Evolutionary conservation across 2,329 filamentous ascomycete species (phyloP).

Genomic region (Bipolaris zeicola): DNA sequence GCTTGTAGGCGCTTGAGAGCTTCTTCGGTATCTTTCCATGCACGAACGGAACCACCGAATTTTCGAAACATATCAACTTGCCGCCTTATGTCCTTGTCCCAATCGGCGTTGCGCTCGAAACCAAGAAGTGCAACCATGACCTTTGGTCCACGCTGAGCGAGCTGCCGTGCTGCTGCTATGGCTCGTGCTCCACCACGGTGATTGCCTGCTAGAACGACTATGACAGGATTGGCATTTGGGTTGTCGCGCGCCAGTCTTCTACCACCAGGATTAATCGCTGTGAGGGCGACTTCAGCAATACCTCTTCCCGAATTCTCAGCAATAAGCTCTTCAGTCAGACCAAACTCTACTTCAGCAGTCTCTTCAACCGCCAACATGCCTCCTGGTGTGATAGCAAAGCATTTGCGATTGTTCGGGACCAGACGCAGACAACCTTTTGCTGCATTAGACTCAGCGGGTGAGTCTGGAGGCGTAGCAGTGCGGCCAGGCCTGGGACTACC

Average conservation of each 20-base stretch:
- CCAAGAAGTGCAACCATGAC: conserved; percentile 84
- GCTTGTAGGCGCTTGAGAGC: conserved; percentile 62
- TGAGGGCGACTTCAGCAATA: conserved; percentile 81
- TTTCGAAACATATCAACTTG: conserved; percentile 85
- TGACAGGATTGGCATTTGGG: conserved; percentile 58
- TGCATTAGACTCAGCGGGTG: conserved; percentile 39
- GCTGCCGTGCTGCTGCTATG: conserved; percentile 82
- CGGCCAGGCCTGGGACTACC: conserved; percentile 43
- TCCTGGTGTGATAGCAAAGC: conserved; percentile 67
- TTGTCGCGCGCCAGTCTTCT: conserved; percentile 58
- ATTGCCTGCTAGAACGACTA: conserved; percentile 91
- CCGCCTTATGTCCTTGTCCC: conserved; percentile 78
- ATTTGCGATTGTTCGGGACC: conserved; percentile 60
- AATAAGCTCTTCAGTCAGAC: conserved; percentile 86
- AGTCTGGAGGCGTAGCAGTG: conserved; percentile 45
- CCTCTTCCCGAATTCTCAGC: conserved; percentile 89
- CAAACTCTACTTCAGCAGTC: conserved; percentile 84
- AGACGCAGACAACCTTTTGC: conserved; percentile 54
- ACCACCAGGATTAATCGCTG: conserved; percentile 65
- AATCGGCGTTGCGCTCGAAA: conserved; percentile 78
- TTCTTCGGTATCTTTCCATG: conserved; percentile 63
- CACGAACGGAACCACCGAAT: conserved; percentile 75
- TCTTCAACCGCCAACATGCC: conserved; percentile 94
- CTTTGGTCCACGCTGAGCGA: conserved; percentile 80
- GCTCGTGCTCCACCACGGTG: conserved; percentile 86